Evolutionary conservation across 305 asterid species (phyloP).

Genomic region (Fraxinus nigra): DNA sequence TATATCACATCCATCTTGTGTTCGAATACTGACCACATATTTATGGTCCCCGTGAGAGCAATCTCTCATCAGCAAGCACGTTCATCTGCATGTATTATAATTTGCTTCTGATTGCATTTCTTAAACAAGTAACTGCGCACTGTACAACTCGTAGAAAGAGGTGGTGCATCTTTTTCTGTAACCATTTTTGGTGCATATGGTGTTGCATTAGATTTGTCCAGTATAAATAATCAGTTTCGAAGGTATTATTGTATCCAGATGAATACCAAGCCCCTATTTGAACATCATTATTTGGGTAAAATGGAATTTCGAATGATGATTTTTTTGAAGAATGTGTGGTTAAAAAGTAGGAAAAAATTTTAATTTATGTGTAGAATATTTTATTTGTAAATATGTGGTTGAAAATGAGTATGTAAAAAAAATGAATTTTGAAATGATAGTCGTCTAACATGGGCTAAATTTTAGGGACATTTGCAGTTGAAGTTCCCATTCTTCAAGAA

Average conservation of each 20-base stretch:
- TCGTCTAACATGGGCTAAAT: too few relatives aligned
- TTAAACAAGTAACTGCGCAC: not conserved
- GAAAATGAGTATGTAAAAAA: too few relatives aligned
- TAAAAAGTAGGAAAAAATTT: too few relatives aligned
- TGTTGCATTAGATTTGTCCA: not conserved
- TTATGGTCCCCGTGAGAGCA: not conserved
- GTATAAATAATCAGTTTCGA: not conserved
- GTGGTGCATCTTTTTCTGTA: not conserved
- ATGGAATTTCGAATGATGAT: too few relatives aligned
- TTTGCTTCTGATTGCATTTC: not conserved
- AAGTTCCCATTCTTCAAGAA: not conserved
- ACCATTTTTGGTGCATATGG: not conserved
- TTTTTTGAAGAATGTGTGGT: too few relatives aligned
- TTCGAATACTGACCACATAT: not conserved
- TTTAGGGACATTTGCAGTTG: not conserved
- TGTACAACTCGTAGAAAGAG: not conserved
- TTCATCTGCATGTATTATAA: not conserved
- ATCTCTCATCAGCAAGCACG: not conserved
- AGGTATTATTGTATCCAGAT: not conserved
- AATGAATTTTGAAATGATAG: too few relatives aligned
- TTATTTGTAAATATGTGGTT: too few relatives aligned
- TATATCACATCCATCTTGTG: not conserved
- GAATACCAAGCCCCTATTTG: too few relatives aligned
- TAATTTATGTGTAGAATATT: too few relatives aligned
- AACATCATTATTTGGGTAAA: too few relatives aligned